Base-by-base conservation (phyloP, 345 rosid genomes). In the Passiflora organensis region DNA sequence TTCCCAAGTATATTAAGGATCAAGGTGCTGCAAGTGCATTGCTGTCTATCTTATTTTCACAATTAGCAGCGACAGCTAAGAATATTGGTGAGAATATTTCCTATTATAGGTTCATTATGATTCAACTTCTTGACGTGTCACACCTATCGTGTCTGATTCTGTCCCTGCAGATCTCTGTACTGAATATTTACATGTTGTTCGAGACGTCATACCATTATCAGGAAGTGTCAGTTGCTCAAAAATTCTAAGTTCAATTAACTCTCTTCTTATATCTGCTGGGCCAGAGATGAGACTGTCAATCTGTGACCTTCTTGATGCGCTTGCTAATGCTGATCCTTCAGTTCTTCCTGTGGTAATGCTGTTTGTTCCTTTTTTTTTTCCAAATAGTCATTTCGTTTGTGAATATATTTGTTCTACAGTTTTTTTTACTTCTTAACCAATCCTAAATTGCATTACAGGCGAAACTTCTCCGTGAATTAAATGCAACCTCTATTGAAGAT, bases 261-360 rank as follows among this genome's bases (percentile, higher is more conserved):
- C 91, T 58, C 87, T 84, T 50, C 89, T 93, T 59, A 63, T 80
- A 63, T 80, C 75, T 28, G 87, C 70, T 25, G 86, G 77, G 34
- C 55, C 60, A 73, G 87, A 84, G 19, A 57, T 63, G 66, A 86
- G 96, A 48, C 74, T 74, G 59, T 73, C 66, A 55, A 70, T 93
- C 32, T 83, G 95, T 75, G 78, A 75, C 70, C 81, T 93, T 70
- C 83, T 93, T 56, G 78, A 66, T 50, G 79, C 80, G 32, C 80
- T 93, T 61, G 86, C 86, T 61, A 74, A 66, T 75, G 60, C 60
- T n/a, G 91, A 93, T 76, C 58, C 73, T 66, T 84, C 96, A 54
- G 59, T 86, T 32, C 72, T 67, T 48, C 44, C 56, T 22, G 71
- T 82, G 89, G 97, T 93, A 81, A 66, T 68, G 45, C 20, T 54